Evolutionary conservation across 202 grass and related monocot species (phyloP), one percentile per base, ranked within the genome.

Genomic region (Schoenoplectus triqueter): DNA sequence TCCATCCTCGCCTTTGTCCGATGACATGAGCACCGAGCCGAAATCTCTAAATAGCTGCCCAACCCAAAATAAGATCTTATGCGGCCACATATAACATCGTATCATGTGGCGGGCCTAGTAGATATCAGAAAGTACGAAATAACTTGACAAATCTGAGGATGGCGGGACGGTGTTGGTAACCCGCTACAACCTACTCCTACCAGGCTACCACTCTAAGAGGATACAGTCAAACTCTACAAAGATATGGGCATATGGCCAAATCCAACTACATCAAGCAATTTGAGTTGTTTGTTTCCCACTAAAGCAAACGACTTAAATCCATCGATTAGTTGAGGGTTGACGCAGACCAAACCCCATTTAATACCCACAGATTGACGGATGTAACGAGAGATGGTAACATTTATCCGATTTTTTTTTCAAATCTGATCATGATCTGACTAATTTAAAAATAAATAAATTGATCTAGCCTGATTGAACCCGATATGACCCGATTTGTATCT

Each of bases 221-320:
- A 46, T 42, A 9, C 39, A 60, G 11, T 78, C 52, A 42, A 31
- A 78, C 14, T 60, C 39, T 61, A 52, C 31, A 74, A 13, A 42
- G 54, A 31, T 31, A 31, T 31, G 31, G 31, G 31, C 31, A 60
- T 60, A 13, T 22, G 59, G 66, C 61, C 6, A 82, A 82, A 66
- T 31, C 80, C 17, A 82, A 39, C 21, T 13, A 82, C 49, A 82
- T 82, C 80, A 1, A 82, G 60, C 42, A 19, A 82, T 82, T 77
- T 81, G 21, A 78, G 74, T 59, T 54, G 31, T 15, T 78, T 39
- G 11, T 66, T 22, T 15, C 60, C 59, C 45, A 3, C 63, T 59
- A 15, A 20, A 81, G 62, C 78, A 31, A 31, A 18, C 59, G 59
- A 14, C 46, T 47, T 81, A 64, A 81, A 66, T 81, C 47, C 59